These are phyloP conservation scores for Spinacia oleracea DNA, from an alignment of 179 eudicot species.

Conservation along the genomic window DNA sequence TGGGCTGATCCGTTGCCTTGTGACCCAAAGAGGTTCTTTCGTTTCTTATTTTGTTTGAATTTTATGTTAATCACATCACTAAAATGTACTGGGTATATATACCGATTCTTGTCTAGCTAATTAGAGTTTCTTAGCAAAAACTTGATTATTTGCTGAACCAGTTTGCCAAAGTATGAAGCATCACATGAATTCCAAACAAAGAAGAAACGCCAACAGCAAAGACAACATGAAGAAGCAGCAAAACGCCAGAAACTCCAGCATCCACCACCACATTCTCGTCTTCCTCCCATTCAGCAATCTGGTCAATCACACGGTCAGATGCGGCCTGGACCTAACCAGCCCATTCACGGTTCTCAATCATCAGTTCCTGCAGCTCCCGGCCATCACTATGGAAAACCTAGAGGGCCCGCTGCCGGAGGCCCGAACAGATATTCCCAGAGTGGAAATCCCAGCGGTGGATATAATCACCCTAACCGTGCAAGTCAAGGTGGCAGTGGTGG, in stretches of 20 bases:
- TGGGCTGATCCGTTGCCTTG: slow-evolving; percentile 95
- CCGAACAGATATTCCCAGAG: slow-evolving; percentile 63
- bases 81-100: not conserved
- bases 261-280: slow-evolving; percentile 72
- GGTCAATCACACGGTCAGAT: slow-evolving; percentile 64
- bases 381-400: slow-evolving; percentile 72
- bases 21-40: slow-evolving; percentile 77
- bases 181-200: slow-evolving; percentile 93
- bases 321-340: slow-evolving; percentile 58
- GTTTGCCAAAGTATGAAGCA: slow-evolving; percentile 80
- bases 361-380: slow-evolving; percentile 48
- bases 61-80: not conserved
- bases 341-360: slow-evolving; percentile 51
- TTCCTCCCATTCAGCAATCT: slow-evolving; percentile 73
- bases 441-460: slow-evolving; percentile 63
- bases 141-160: slow-evolving; percentile 18
- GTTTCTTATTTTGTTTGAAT: not conserved
- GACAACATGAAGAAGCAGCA: slow-evolving; percentile 76
- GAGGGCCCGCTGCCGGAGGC: slow-evolving; percentile 67
- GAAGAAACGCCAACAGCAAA: slow-evolving; percentile 86
- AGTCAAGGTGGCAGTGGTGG: slow-evolving; percentile 53
- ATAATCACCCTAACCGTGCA: slow-evolving; percentile 54
- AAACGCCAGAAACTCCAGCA: slow-evolving; percentile 85
- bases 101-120: not conserved
- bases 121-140: slow-evolving; percentile 8